These are phyloP conservation scores for Abrus precatorius DNA, from an alignment of 306 rosid genomes.

Conservation along the genomic window DNA sequence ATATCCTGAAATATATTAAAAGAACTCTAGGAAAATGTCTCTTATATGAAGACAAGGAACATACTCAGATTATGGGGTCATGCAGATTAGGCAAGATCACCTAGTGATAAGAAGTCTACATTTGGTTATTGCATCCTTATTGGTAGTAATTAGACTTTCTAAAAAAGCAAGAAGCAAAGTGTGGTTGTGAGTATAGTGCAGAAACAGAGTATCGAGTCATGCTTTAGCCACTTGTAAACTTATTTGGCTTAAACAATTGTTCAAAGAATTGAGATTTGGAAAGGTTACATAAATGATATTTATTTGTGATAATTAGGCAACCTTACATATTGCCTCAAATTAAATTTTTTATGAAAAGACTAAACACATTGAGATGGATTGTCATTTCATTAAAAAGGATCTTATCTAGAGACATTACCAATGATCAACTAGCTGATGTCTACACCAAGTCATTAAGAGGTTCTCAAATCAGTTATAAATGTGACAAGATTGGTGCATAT, in stretches of 20 bases:
- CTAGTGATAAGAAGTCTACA: too few species aligned
- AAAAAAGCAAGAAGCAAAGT: too few species aligned
- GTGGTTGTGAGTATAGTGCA: neutral
- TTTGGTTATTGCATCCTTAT: too few species aligned
- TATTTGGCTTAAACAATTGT: too few species aligned
- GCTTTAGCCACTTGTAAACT: neutral
- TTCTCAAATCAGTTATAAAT: too few species aligned
- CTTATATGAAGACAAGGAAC: too few species aligned
- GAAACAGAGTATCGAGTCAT: neutral
- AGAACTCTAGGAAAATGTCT: too few species aligned
- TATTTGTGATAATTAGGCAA: neutral
- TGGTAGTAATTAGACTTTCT: neutral
- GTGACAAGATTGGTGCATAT: too few species aligned
- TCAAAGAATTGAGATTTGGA: neutral
- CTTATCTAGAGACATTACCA: neutral
- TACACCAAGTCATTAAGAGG: neutral
- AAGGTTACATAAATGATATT: neutral
- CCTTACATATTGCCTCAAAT: neutral
- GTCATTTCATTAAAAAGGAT: neutral
- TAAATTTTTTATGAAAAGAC: neutral
- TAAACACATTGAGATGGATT: neutral
- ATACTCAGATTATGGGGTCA: neutral
- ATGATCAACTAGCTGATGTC: neutral
- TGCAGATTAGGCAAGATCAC: too few species aligned
- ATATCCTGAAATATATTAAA: too few species aligned